These are phyloP conservation scores for Wickerhamiella lipophila DNA, from an alignment of 805 yeast species.

Conservation along the genomic window DNA sequence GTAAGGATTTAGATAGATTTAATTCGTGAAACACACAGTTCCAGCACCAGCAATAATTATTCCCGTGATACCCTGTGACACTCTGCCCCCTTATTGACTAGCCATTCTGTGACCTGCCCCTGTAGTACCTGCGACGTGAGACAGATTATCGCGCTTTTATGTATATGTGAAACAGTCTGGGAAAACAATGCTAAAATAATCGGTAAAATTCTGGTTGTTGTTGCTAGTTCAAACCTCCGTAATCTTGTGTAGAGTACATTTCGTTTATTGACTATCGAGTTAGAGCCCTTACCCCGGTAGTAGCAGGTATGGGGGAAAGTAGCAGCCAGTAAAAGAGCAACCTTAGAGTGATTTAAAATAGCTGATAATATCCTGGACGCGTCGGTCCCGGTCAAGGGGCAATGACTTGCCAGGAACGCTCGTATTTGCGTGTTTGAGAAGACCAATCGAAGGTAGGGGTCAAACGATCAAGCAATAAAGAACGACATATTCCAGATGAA, in stretches of 20 bases:
- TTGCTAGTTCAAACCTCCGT: neutral
- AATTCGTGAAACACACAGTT: too few relatives aligned
- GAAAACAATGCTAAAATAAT: neutral
- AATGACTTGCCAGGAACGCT: neutral
- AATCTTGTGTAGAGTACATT: neutral
- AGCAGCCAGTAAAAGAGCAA: neutral
- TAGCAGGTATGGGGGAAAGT: neutral
- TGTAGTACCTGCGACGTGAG: constrained; percentile 1
- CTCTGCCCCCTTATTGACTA: neutral
- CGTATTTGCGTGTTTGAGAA: neutral
- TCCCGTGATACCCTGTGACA: too few relatives aligned
- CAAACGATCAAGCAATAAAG: too few relatives aligned
- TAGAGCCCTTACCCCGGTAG: neutral
- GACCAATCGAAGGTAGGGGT: neutral
- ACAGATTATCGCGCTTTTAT: neutral
- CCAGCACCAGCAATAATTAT: too few relatives aligned
- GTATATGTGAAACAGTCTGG: neutral
- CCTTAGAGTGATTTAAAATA: neutral
- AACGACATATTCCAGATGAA: neutral
- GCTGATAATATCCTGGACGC: neutral
- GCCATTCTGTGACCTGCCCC: constrained; percentile 4
- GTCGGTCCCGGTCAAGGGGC: neutral
- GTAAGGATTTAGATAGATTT: too few relatives aligned
- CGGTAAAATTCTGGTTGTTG: neutral
- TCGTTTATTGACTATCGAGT: neutral